A percentile compares a stretch with the other conserved stretches of the same genome.
phyloP scores from a whole-genome alignment of 345 rosid genomes.

The Orychophragmus violaceus region DNA sequence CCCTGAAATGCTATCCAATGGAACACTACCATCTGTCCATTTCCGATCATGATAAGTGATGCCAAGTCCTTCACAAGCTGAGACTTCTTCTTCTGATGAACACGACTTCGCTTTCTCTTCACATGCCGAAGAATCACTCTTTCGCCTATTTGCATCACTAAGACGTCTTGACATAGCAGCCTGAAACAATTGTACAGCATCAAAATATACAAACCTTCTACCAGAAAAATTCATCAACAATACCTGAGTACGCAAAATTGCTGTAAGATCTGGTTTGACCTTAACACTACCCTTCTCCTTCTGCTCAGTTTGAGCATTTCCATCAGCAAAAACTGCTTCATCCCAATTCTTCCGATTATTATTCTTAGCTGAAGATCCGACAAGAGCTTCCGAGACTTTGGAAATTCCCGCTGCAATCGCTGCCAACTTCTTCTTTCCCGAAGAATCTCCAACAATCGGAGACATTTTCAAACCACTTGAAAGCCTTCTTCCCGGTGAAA shows the following conservation, averaged over 20 bases:
- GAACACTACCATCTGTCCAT: constrained; percentile 91
- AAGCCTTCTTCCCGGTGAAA: constrained; percentile 81
- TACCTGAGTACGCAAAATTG: constrained; percentile 93
- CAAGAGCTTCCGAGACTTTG: constrained; percentile 62
- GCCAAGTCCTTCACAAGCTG: constrained; percentile 36
- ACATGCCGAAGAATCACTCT: constrained; percentile 37
- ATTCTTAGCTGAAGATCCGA: constrained; percentile 41
- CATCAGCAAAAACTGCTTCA: constrained; percentile 31
- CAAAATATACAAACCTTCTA: too few relatives aligned
- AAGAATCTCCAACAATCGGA: constrained; percentile 60
- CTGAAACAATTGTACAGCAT: constrained; percentile 38
- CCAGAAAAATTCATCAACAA: too few relatives aligned
- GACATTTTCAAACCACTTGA: constrained; percentile 68
- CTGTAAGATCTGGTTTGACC: constrained; percentile 52
- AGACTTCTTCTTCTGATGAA: constrained; percentile 40
- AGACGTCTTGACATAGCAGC: constrained; percentile 87
- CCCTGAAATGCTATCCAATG: constrained; percentile 47
- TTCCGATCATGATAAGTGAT: constrained; percentile 73
- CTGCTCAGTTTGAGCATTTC: constrained; percentile 34
- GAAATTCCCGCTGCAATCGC: constrained; percentile 59
- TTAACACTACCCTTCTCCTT: constrained; percentile 44
- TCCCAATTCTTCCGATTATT: constrained; percentile 62
- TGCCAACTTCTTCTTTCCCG: constrained; percentile 76
- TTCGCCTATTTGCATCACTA: constrained; percentile 62
- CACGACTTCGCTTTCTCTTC: constrained; percentile 44